phyloP scores from a whole-genome alignment of 106 monocot species.

The Allium sativum region DNA sequence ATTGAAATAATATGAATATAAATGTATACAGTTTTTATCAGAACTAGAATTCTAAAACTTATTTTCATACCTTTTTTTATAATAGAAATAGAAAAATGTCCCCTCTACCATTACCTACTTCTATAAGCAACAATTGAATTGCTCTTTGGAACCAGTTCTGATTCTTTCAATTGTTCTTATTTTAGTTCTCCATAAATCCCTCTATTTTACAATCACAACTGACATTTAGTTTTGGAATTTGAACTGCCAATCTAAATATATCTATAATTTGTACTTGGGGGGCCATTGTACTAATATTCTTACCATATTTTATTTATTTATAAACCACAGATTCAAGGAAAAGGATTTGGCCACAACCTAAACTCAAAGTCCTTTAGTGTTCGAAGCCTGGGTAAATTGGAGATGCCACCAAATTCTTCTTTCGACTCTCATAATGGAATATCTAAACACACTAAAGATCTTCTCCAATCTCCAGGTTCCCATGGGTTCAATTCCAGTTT shows the following conservation, averaged over 20 bases:
- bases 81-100: too few relatives aligned
- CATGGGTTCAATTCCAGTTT: conserved; percentile 32
- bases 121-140: too few relatives aligned
- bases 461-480: conserved; percentile 19
- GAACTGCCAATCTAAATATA: too few relatives aligned
- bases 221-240: too few relatives aligned
- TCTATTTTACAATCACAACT: too few relatives aligned
- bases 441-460: conserved; percentile 20
- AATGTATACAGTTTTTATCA: too few relatives aligned
- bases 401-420: conserved; percentile 20
- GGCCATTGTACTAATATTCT: not conserved
- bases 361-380: conserved; percentile 31
- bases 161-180: not conserved
- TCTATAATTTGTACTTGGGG: too few relatives aligned
- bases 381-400: conserved; percentile 27
- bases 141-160: too few relatives aligned
- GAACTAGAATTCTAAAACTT: too few relatives aligned
- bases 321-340: conserved; percentile 54
- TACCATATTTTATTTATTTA: not conserved
- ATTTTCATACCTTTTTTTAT: too few relatives aligned
- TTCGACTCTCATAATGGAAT: conserved; percentile 23
- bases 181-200: too few relatives aligned
- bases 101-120: not conserved
- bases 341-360: conserved; percentile 40
- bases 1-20: too few relatives aligned